A percentile compares a stretch with the other conserved stretches of the same genome.
Evolutionary conservation across 2,329 filamentous ascomycete genomes (phyloP).

Genomic region (Tolypocladium ovalisporum): DNA sequence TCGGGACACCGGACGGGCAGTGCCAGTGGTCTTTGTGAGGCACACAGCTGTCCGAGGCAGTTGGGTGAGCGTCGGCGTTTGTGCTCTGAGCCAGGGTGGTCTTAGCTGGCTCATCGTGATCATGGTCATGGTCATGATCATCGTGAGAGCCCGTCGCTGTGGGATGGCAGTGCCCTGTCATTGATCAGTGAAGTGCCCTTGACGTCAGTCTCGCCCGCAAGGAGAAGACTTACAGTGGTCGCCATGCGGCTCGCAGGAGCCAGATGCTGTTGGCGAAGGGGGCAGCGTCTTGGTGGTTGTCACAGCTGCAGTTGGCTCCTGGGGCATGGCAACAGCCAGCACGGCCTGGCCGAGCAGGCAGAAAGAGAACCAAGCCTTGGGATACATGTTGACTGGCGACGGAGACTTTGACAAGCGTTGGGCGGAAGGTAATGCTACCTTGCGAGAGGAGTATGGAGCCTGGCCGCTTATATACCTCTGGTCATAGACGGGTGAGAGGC

Average conservation of each 20-base stretch:
- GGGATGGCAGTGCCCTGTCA: slow-evolving; percentile 8
- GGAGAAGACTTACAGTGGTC: slow-evolving; percentile 5
- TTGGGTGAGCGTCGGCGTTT: background rate
- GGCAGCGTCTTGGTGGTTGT: slow-evolving; percentile 3
- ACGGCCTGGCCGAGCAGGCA: slow-evolving; percentile 6
- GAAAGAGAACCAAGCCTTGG: slow-evolving; percentile 5
- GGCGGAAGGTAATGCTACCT: background rate
- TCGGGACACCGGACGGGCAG: slow-evolving; percentile 3
- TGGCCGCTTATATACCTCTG: background rate
- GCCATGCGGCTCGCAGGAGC: slow-evolving; percentile 7
- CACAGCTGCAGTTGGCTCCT: background rate
- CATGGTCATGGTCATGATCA: background rate
- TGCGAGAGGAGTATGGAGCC: background rate
- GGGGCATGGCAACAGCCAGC: slow-evolving; percentile 1
- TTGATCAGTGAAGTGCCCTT: background rate
- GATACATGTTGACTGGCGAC: slow-evolving; percentile 3
- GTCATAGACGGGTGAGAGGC: background rate
- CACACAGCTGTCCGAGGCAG: too few relatives aligned
- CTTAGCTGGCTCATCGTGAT: background rate
- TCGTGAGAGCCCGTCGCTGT: background rate
- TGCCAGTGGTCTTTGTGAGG: slow-evolving; percentile 8
- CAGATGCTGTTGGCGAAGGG: slow-evolving; percentile 9
- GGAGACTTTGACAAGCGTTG: background rate
- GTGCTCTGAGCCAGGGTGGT: background rate
- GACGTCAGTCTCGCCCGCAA: background rate